Evolutionary conservation across 352 stramenopile genomes (phyloP), one percentile per base, ranked within the genome.

Genomic region (Globisporangium uncinulatum): DNA sequence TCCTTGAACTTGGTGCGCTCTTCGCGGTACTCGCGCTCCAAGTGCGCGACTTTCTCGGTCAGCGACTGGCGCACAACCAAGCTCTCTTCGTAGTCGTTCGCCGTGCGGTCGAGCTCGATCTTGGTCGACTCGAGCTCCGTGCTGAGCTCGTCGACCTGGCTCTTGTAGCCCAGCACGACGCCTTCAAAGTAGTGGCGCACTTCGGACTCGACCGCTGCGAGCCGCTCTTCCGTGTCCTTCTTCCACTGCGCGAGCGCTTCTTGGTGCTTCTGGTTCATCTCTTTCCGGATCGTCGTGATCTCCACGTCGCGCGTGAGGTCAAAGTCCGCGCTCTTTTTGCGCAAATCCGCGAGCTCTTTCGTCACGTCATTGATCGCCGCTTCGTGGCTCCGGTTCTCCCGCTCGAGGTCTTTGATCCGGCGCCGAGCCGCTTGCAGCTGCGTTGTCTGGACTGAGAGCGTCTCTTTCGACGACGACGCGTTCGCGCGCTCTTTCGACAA

Each of bases 21-120:
- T 60, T 88, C 73, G 32, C 81, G 79, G 64, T 90, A 91, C 50
- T 90, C 77, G n/a, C 70, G 73, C 62, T 93, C 83, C 13, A 93
- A 46, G 57, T 80, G 72, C 8, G 81, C 82, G n/a, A 93, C 73
- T 59, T 93, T 93, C 50, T 91, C 83, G 2, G 83, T 90, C 13
- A 91, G 65, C 36, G 66, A 63, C 67, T 93, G 80, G 14, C 83
- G 74, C 5, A 84, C 76, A 51, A 86, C 76, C 10, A 91, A 65
- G 56, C 77, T 90, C 48, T 91, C 81, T 42, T 93, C 80, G 61
- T 91, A 93, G 57, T 93, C 83, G 54, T 67, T 89, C 20, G 78
- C 76, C 29, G 83, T 94, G 42, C 79, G 79, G 34, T 94, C 79
- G 17, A 91, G 63, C 57, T 94, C 81, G 51, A 71, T 73, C 58